phyloP scores from a whole-genome alignment of 306 rosid species.

The Acmispon strigosus region DNA sequence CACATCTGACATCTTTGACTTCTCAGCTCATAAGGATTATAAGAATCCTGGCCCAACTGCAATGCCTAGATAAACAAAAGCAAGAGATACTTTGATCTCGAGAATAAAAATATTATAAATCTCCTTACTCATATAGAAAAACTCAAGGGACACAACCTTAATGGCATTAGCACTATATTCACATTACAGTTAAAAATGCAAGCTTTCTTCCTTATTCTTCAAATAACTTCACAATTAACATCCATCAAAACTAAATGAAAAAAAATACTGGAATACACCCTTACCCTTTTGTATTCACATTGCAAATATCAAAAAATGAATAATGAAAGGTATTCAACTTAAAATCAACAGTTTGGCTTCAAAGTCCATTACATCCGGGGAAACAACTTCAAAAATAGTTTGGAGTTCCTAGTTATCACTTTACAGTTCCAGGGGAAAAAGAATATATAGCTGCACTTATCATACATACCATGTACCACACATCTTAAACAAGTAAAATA shows the following conservation, averaged over 20 bases:
- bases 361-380: too few species aligned
- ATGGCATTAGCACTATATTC: not conserved
- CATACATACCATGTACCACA: too few species aligned
- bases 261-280: not conserved
- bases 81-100: not conserved
- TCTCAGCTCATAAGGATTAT: constrained; percentile 55
- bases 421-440: too few species aligned
- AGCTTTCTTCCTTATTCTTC: not conserved
- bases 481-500: too few species aligned
- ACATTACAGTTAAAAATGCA: not conserved
- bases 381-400: too few species aligned
- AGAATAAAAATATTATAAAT: not conserved
- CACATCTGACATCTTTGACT: constrained; percentile 98
- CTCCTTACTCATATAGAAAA: not conserved
- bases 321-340: too few species aligned
- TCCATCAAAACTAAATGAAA: not conserved
- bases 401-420: too few species aligned
- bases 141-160: not conserved
- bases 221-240: constrained; percentile 7
- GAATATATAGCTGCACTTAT: too few species aligned
- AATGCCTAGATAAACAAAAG: constrained; percentile 55
- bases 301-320: too few species aligned
- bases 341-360: too few species aligned
- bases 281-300: not conserved
- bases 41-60: constrained; percentile 84